Percentiles rank a stretch among this genome's conserved stretches.
Conservation (phyloP, 2,329 filamentous ascomycete genomes). For the Phialocephala subalpina region DNA sequence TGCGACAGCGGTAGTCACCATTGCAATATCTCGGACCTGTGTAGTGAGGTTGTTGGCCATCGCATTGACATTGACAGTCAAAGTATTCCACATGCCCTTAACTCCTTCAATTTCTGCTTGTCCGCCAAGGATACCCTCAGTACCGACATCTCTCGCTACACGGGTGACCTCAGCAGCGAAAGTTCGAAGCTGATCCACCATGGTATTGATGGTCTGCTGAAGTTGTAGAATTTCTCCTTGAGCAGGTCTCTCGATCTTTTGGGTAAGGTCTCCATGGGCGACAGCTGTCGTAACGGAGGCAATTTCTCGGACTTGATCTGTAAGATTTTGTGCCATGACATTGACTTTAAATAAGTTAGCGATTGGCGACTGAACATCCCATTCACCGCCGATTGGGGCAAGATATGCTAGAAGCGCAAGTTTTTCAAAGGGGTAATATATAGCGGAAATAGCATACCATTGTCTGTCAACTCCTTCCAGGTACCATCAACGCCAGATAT, state of each 20-base stretch:
- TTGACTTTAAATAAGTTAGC: constrained; percentile 63
- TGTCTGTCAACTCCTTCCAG: constrained; percentile 96
- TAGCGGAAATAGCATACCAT: constrained; percentile 59
- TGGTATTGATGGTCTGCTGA: constrained; percentile 88
- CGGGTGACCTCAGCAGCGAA: constrained; percentile 87
- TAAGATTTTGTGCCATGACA: constrained; percentile 84
- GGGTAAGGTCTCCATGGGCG: constrained; percentile 81
- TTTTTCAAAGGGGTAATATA: neutral
- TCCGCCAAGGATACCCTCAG: constrained; percentile 82
- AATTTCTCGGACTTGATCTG: constrained; percentile 86
- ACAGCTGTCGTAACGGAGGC: constrained; percentile 85
- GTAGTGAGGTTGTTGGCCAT: constrained; percentile 90
- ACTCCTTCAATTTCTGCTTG: constrained; percentile 86
- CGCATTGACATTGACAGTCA: constrained; percentile 86
- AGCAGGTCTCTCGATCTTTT: constrained; percentile 84
- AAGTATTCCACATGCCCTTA: constrained; percentile 88
- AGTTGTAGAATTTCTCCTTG: constrained; percentile 84
- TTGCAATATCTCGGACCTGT: constrained; percentile 94
- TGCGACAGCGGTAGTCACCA: constrained; percentile 75
- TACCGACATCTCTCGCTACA: constrained; percentile 84
- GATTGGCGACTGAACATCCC: neutral
- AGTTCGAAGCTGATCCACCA: constrained; percentile 85
- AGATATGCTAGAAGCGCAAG: neutral
- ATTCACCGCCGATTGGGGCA: neutral
- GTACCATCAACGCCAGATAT: constrained; percentile 95